Evolutionary conservation across 257 asterid species (phyloP), one percentile per base, ranked within the genome.

Genomic region (Nyctanthes arbortristis): DNA sequence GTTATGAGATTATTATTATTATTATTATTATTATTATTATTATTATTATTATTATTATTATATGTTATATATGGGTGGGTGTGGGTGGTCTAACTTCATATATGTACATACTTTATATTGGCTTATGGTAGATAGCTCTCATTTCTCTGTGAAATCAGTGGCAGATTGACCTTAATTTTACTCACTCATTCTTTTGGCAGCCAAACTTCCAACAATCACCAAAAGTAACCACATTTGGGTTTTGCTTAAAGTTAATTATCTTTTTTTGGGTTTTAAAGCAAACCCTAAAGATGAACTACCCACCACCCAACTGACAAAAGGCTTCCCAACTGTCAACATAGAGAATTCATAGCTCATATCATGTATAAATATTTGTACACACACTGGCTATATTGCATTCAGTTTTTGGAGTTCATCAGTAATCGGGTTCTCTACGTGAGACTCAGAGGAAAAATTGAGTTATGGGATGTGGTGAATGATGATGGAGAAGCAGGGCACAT

Each of bases 401-500:
- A 6, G 2, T 52, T 7, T 52, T 20, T 9, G 10, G 28, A 52
- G 28, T 9, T 52, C 30, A 10, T 52, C 31, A 24, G 24, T 11
- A n/a, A 52, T 0, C 30, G 1, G 8, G 10, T 9, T 24, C 9
- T 5, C 0, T 6, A 5, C 6, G 14, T 9, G 24, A 24, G 10
- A 52, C n/a, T 22, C 59, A 52, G 14, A 14, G 2, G 22, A 8
- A 24, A 52, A 52, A 52, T 5, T 1, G 6, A 4, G 30, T 24
- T 20, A 28, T 4, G 20, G 7, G 14, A 5, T 4, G 13, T 18
- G 5, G 27, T 77, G 66, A 40, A 32, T 66, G 80, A 81, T 71
- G 82, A 56, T 81, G 85, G 85, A 81, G 85, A 77, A 81, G 85
- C 85, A 77, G 82, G 85, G 80, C 82, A 81, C 85, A 71, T 77